Evolutionary conservation across 257 asterid species (phyloP).

Genomic region (Lycium barbarum): DNA sequence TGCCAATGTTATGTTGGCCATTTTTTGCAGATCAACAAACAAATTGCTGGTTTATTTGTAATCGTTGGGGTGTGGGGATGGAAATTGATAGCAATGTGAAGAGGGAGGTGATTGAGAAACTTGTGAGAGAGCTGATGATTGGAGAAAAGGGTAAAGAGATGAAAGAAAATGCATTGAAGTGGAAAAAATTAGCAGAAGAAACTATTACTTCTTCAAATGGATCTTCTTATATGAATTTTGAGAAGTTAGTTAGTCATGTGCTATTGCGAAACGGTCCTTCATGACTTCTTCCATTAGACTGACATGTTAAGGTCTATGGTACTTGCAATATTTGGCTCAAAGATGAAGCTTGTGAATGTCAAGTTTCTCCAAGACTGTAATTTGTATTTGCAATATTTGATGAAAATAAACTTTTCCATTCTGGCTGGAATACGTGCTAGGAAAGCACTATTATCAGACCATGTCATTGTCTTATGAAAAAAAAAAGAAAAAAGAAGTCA

Average conservation of each 20-base stretch:
- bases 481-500: no score
- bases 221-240: conserved; percentile 36
- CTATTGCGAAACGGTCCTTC: conserved; percentile 23
- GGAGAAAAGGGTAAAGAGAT: conserved; percentile 36
- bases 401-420: neutral
- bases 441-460: no score
- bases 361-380: neutral
- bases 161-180: conserved; percentile 36
- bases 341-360: neutral
- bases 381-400: neutral
- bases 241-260: conserved; percentile 31
- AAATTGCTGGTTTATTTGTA: conserved; percentile 39
- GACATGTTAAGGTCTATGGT: neutral
- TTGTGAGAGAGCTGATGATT: conserved; percentile 39
- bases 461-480: no score
- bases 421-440: neutral
- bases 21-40: conserved; percentile 36
- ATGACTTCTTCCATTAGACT: neutral
- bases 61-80: conserved; percentile 35
- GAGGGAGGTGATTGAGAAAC: conserved; percentile 36
- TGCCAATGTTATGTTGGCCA: conserved; percentile 44
- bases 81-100: conserved; percentile 36
- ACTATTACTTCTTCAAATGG: conserved; percentile 21
- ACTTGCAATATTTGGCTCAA: neutral
- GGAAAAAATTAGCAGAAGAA: conserved; percentile 32